Base-by-base conservation (phyloP, 768 basidiomycete genomes). In the Auriscalpium orientale region DNA sequence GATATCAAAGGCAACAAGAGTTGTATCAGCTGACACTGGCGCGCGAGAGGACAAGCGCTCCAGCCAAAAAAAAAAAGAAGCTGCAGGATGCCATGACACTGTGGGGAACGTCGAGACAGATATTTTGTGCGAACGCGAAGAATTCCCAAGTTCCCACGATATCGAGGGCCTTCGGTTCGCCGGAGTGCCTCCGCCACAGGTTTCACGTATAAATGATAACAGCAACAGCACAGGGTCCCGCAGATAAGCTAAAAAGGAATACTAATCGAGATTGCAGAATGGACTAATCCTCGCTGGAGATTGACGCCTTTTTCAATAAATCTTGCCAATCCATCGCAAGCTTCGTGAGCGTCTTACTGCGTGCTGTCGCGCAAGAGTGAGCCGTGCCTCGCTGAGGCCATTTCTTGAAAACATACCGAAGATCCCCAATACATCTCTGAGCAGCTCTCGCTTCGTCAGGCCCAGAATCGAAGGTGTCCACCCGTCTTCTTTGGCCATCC, bases 301-400 rank as follows among this genome's bases (percentile, higher is more conserved):
- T 48, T 16, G 66, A 57, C 5, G 84, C 79, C 65, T 78, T 87
- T 71, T 82, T 87, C 58, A 94, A 68, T 40, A 77, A 76, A 56
- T 92, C 91, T 68, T 92, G 89, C 87, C 90, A 95, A 61, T 91
- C 87, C 60, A 80, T 66, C 8, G 85, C 91, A 21, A 94, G 74
- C 62, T 85, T 83, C 4, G 83, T 79, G 55, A 94, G 66, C 0
- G 85, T 85, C 65, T 88, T 87, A 67, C 87, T 90, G 53, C 80
- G 78, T 33, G 79, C 92, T 94, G 61, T 21, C 15, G 10, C 18
- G 8, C 22, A 16, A 47, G 10, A 16, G 47, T 51, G 44, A 49
- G 35, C 28, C 28, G 28, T 28, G 28, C 28, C 28, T 28, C 28
- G 4, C 28, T 28, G 28, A 28, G 4, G 28, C 4, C 28, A 28